Base-by-base conservation (phyloP, 73 alveolate species). In the Blepharisma japonicum region DNA sequence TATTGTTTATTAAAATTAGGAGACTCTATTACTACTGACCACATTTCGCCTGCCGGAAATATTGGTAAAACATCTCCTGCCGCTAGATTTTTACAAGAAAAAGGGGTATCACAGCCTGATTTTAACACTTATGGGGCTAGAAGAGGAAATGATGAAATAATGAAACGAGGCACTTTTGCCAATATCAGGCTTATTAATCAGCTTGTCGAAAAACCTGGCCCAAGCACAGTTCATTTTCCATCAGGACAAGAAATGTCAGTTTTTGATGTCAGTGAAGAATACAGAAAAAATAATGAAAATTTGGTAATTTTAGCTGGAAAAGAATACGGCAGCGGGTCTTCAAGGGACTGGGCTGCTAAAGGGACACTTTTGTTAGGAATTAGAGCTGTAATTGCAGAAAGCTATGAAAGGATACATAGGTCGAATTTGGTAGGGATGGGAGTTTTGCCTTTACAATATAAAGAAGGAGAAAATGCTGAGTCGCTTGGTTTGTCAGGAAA, bases 341-440 rank as follows among this genome's bases (percentile, higher is more conserved):
- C 96, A 14, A 80, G 97, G 72, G 97, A 91, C 72, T 91, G 97
- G 97, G 97, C 97, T 56, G 97, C 97, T 61, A 91, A 91, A 79
- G 92, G 92, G 38, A 86, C 89, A 0, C 71, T 23, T 78, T 71
- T 86, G 25, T 84, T 84, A 82, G 95, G 95, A 14, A 92, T 89
- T 45, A 81, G 77, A 55, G 95, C 90, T 7, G 94, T 89, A 14
- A 83, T 89, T 68, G 97, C 97, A 3, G 82, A 90, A 50, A 78
- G 92, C 51, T 93, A 71, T 78, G 98, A 93, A 71, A 90, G 98
- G 85, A 93, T 93, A 45, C 98, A 93, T 86, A 93, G 98, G 87
- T 55, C 88, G 49, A 93, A 93, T 78, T 82, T 93, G 51, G 88
- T 92, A 18, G 98, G 98, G 42, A 93, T 93, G 98, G 98, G 98